Evolutionary conservation across 768 basidiomycete genomes (phyloP).

Genomic region (Cyclocybe aegerita): DNA sequence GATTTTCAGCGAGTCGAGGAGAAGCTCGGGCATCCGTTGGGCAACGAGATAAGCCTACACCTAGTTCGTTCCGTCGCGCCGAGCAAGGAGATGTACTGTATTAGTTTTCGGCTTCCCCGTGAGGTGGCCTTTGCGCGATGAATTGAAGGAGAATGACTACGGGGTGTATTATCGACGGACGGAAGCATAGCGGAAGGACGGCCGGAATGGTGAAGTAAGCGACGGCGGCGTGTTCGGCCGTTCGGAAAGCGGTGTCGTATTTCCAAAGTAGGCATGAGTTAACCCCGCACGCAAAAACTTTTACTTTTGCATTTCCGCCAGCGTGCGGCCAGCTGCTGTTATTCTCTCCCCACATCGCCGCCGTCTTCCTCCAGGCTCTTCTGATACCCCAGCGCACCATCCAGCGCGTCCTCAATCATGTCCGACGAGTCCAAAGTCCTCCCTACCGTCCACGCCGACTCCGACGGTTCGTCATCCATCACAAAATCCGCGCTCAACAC

Average conservation of each 20-base stretch:
- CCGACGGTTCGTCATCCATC: slow-evolving; percentile 43
- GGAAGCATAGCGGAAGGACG: slow-evolving; percentile 4
- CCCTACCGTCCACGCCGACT: slow-evolving; percentile 56
- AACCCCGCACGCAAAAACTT: slow-evolving; percentile 37
- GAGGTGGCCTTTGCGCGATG: slow-evolving; percentile 32
- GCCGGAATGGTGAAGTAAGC: slow-evolving; percentile 13
- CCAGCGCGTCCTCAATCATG: neutral
- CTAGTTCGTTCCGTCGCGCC: slow-evolving; percentile 93
- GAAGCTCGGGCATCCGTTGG: slow-evolving; percentile 55
- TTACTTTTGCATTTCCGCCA: slow-evolving; percentile 13
- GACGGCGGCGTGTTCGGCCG: neutral
- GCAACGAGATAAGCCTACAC: slow-evolving; percentile 54
- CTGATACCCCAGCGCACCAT: slow-evolving; percentile 4
- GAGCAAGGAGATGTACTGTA: slow-evolving; percentile 97
- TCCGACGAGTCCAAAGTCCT: slow-evolving; percentile 36
- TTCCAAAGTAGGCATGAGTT: slow-evolving; percentile 20
- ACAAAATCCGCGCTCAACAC: slow-evolving; percentile 57
- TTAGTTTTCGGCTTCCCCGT: slow-evolving; percentile 66
- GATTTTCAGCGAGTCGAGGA: slow-evolving; percentile 66
- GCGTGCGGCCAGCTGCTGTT: slow-evolving; percentile 4
- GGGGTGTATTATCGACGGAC: neutral
- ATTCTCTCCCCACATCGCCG: slow-evolving; percentile 5
- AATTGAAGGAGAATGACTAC: neutral
- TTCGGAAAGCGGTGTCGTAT: slow-evolving; percentile 12
- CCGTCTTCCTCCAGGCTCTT: slow-evolving; percentile 8